Conservation (phyloP, 2,329 filamentous ascomycete genomes). For the Penicillium sp. region DNA sequence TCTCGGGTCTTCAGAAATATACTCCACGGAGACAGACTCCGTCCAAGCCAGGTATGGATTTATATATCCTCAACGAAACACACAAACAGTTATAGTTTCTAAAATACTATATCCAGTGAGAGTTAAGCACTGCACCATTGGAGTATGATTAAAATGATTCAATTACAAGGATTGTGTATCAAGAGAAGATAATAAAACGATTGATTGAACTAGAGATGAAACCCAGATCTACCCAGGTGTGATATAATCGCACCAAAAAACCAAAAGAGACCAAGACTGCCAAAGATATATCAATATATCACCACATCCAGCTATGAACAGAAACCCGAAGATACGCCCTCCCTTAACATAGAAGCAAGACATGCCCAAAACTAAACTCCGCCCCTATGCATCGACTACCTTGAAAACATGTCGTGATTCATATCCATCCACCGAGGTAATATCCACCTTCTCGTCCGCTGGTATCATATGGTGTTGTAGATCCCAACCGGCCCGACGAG, state of each 20-base stretch:
- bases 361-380: conserved; percentile 37
- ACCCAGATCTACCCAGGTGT: conserved; percentile 1
- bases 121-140: fast-evolving
- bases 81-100: not conserved
- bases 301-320: conserved; percentile 13
- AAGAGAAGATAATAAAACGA: not conserved
- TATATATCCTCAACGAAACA: not conserved
- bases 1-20: conserved; percentile 10
- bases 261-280: not conserved
- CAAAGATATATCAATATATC: conserved; percentile 3
- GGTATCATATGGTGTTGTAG: conserved; percentile 80
- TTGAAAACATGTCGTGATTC: conserved; percentile 46
- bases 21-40: not conserved
- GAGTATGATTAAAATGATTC: not conserved
- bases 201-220: not conserved
- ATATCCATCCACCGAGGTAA: conserved; percentile 51
- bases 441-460: conserved; percentile 59
- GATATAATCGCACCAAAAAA: not conserved
- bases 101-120: not conserved
- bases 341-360: conserved; percentile 20
- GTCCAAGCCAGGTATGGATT: not conserved
- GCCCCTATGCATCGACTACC: conserved; percentile 39
- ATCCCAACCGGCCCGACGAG: conserved; percentile 75
- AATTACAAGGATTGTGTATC: not conserved
- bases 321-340: conserved; percentile 30